phyloP scores from a whole-genome alignment of 1,139 yeast species.

The Candida glucosophila region DNA sequence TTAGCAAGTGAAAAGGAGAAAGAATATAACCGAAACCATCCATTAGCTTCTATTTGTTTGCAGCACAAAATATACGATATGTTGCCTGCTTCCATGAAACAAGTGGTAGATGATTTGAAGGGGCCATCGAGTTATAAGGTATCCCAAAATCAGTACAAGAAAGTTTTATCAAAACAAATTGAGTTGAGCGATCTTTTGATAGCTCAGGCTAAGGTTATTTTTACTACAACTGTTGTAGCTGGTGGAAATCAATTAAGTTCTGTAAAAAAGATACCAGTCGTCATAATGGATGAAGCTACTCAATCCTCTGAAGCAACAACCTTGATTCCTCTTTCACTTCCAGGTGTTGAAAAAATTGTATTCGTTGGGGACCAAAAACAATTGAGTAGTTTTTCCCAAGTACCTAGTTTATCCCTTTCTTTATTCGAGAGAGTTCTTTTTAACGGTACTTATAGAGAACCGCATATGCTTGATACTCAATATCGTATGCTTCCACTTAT shows the following conservation, averaged over 20 bases:
- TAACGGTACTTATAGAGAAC: conserved; percentile 48
- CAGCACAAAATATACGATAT: conserved; percentile 51
- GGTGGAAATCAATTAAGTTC: conserved; percentile 58
- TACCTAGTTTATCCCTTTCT: conserved; percentile 51
- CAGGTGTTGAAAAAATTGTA: conserved; percentile 58
- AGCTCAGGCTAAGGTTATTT: conserved; percentile 59
- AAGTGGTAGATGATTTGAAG: conserved; percentile 33
- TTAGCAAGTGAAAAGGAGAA: conserved; percentile 53
- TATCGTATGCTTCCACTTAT: conserved; percentile 67
- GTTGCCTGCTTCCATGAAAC: conserved; percentile 36
- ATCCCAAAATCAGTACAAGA: conserved; percentile 37
- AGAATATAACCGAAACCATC: conserved; percentile 49
- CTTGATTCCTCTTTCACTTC: conserved; percentile 59
- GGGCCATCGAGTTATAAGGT: conserved; percentile 30
- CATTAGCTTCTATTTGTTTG: conserved; percentile 49
- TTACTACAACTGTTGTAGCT: conserved; percentile 65
- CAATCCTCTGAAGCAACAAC: conserved; percentile 68
- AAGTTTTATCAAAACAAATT: conserved; percentile 35
- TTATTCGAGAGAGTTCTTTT: conserved; percentile 50
- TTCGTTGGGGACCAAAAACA: conserved; percentile 68
- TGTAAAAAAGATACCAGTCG: conserved; percentile 51
- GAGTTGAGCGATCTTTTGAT: conserved; percentile 41
- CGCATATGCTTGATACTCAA: conserved; percentile 64
- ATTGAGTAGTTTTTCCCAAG: conserved; percentile 59
- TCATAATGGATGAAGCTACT: conserved; percentile 55